phyloP scores from a whole-genome alignment of 306 rosid genomes.

The Cajanus cajan region DNA sequence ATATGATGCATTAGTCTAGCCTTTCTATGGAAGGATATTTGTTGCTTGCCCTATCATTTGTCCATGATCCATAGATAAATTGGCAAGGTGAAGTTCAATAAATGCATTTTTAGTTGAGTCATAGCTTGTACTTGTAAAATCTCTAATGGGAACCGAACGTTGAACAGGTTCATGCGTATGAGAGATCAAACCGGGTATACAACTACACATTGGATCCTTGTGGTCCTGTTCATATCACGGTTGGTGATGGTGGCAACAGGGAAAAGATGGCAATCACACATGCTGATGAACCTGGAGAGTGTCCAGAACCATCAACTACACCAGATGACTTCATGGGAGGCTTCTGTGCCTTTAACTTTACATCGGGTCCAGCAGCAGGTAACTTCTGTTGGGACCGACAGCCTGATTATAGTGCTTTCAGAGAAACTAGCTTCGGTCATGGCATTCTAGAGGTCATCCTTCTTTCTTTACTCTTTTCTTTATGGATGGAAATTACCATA shows the following conservation, averaged over 20 bases:
- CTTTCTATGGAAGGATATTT: neutral
- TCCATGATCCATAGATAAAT: neutral
- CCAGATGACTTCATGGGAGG: constrained; percentile 55
- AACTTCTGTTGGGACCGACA: constrained; percentile 91
- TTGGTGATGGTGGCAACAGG: constrained; percentile 89
- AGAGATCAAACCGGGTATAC: constrained; percentile 87
- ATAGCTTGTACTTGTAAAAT: neutral
- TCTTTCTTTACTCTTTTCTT: constrained; percentile 15
- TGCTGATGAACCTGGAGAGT: constrained; percentile 85
- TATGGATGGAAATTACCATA: neutral
- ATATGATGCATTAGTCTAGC: neutral
- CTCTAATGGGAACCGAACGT: constrained; percentile 1
- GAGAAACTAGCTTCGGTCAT: constrained; percentile 97
- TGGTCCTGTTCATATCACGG: constrained; percentile 67
- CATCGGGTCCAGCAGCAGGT: constrained; percentile 84
- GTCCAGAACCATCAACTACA: constrained; percentile 73
- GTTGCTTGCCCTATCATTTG: neutral
- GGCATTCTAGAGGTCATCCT: constrained; percentile 77
- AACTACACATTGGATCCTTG: constrained; percentile 89
- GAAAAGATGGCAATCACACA: constrained; percentile 79
- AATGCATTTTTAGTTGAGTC: neutral
- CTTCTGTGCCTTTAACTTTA: constrained; percentile 79
- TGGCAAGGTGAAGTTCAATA: neutral
- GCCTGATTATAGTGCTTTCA: constrained; percentile 83
- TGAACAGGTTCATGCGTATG: constrained; percentile 88